These are phyloP conservation scores for Psilocybe mexicana DNA, from an alignment of 1,284 basidiomycete species.

Conservation along the genomic window DNA sequence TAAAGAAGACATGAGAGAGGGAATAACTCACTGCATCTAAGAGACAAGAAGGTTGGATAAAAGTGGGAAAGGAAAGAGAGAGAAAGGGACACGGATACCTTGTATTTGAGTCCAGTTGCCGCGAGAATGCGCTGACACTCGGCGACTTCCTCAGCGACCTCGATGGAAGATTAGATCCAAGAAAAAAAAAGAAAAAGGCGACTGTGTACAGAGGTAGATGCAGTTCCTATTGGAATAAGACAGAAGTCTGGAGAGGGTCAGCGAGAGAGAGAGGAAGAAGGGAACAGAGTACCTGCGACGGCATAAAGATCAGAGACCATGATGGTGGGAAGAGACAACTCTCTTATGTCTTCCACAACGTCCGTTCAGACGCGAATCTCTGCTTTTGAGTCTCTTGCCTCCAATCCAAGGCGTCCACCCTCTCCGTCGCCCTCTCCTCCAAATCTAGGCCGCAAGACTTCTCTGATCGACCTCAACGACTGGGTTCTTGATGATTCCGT, in stretches of 20 bases:
- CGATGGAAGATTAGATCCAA: constrained; percentile 7
- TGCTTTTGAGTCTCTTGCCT: constrained; percentile 50
- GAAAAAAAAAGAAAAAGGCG: constrained; percentile 4
- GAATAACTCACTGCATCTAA: constrained; percentile 72
- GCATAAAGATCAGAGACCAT: constrained; percentile 54
- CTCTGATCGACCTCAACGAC: constrained; percentile 71
- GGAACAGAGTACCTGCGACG: constrained; percentile 50
- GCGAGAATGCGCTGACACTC: constrained; percentile 82
- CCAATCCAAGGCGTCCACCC: constrained; percentile 32
- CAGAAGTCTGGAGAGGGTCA: constrained; percentile 67
- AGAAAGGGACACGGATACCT: constrained; percentile 44
- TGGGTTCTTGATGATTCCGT: constrained; percentile 71
- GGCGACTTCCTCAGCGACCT: constrained; percentile 75
- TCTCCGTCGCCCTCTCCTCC: constrained; percentile 55
- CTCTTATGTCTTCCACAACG: constrained; percentile 51
- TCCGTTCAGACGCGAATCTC: constrained; percentile 53
- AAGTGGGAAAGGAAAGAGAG: background rate
- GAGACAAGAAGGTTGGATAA: background rate
- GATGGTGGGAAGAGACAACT: constrained; percentile 26
- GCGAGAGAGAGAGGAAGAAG: constrained; percentile 3
- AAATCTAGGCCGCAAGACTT: constrained; percentile 55
- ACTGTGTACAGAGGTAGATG: constrained; percentile 58
- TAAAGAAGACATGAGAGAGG: constrained; percentile 1
- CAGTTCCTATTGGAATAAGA: constrained; percentile 78
- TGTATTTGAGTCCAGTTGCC: constrained; percentile 78